phyloP scores from a whole-genome alignment of 805 yeast genomes.

The Starmerella cellae region DNA sequence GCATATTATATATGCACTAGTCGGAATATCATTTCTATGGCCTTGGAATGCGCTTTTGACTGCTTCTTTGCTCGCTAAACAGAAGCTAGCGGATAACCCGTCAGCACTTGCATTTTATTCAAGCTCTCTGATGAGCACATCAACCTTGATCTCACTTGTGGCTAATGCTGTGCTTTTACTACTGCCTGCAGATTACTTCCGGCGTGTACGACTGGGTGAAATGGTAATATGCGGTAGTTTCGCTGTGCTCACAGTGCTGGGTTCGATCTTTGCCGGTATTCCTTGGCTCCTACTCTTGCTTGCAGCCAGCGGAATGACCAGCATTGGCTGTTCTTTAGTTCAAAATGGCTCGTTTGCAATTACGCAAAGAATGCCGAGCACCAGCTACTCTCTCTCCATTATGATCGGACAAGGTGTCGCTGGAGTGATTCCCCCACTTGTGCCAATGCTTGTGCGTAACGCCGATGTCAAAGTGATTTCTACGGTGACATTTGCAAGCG shows the following conservation, averaged over 20 bases:
- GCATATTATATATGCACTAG: slow-evolving; percentile 34
- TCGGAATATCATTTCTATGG: slow-evolving; percentile 79
- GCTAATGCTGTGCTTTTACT: slow-evolving; percentile 52
- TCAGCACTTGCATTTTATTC: slow-evolving; percentile 42
- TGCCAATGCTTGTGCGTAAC: slow-evolving; percentile 40
- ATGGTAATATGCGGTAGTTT: slow-evolving; percentile 46
- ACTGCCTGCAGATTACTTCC: slow-evolving; percentile 47
- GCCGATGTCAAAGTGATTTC: slow-evolving; percentile 43
- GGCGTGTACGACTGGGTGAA: slow-evolving; percentile 50
- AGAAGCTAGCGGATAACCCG: slow-evolving; percentile 37
- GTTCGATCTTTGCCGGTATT: slow-evolving; percentile 1
- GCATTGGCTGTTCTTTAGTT: slow-evolving; percentile 66
- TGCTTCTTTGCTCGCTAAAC: slow-evolving; percentile 68
- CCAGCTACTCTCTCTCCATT: slow-evolving; percentile 36
- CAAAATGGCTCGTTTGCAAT: slow-evolving; percentile 88
- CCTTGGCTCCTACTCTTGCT: slow-evolving; percentile 30
- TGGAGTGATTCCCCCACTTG: slow-evolving; percentile 78
- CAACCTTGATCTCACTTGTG: slow-evolving; percentile 53
- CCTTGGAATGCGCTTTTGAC: slow-evolving; percentile 92
- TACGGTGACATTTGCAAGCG: slow-evolving; percentile 26
- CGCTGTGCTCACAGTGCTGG: slow-evolving; percentile 37
- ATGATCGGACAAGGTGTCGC: slow-evolving; percentile 94
- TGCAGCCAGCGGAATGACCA: slow-evolving; percentile 55
- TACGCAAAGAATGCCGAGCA: slow-evolving; percentile 40
- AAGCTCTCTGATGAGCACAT: slow-evolving; percentile 77